Percentiles rank a stretch among this genome's conserved stretches.
These are phyloP conservation scores for Cocos nucifera DNA, from an alignment of 176 grass and related monocot species.

Conservation along the genomic window DNA sequence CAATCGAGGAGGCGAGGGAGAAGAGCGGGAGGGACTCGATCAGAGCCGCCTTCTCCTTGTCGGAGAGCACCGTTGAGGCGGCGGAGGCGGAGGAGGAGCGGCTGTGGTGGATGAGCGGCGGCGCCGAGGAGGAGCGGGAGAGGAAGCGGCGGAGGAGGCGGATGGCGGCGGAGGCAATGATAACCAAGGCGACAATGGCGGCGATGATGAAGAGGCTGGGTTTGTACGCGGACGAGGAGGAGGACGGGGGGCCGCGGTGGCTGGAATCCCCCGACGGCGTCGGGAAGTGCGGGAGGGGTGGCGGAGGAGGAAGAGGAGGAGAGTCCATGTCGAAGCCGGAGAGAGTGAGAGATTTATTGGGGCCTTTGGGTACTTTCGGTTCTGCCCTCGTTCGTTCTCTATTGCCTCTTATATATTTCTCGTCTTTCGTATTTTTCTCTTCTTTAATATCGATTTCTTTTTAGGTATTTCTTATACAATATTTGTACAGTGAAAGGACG, in stretches of 20 bases:
- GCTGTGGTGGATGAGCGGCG: constrained; percentile 10
- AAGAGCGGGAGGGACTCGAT: constrained; percentile 80
- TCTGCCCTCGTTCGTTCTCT: no score
- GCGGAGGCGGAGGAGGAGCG: constrained; percentile 8
- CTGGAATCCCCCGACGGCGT: no score
- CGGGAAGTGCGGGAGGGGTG: no score
- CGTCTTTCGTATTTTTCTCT: no score
- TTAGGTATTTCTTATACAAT: no score
- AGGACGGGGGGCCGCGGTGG: background rate
- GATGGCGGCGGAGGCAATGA: constrained; percentile 59
- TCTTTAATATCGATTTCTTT: no score
- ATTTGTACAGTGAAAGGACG: no score
- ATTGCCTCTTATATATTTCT: no score
- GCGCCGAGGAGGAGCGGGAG: constrained; percentile 6
- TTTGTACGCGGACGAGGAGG: constrained; percentile 20
- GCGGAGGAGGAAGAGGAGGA: no score
- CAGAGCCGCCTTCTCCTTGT: constrained; percentile 49
- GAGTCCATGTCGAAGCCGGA: no score
- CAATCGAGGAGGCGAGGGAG: constrained; percentile 65
- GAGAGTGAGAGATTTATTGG: no score
- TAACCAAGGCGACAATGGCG: constrained; percentile 55
- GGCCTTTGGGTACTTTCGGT: no score
- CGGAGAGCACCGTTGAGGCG: constrained; percentile 8
- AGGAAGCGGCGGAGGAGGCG: constrained; percentile 74
- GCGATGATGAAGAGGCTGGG: constrained; percentile 67